phyloP scores from a whole-genome alignment of 1,284 basidiomycete species.

The Moniliophthora roreri region DNA sequence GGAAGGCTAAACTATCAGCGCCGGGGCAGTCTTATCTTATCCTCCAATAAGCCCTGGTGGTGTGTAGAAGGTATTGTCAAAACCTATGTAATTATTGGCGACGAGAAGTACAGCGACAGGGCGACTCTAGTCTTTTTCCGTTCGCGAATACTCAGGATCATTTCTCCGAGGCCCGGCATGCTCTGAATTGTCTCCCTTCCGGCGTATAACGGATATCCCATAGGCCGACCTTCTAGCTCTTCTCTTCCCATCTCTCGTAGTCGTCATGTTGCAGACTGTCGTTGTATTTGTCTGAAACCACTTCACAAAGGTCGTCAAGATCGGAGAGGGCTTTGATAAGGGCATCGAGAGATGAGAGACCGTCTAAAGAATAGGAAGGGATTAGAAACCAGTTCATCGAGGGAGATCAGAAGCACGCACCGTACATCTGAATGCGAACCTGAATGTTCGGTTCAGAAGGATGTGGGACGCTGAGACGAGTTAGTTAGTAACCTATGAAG shows the following conservation, averaged over 20 bases:
- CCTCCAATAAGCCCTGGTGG: too few species aligned
- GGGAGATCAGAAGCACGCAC: slow-evolving; percentile 49
- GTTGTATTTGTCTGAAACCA: slow-evolving; percentile 67
- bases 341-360: slow-evolving; percentile 76
- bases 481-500: too few species aligned
- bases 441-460: slow-evolving; percentile 82
- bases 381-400: neutral
- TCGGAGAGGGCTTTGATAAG: slow-evolving; percentile 73
- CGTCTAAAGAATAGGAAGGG: slow-evolving; percentile 47
- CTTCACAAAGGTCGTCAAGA: slow-evolving; percentile 72
- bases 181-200: too few species aligned
- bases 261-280: slow-evolving; percentile 51
- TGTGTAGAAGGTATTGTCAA: too few species aligned
- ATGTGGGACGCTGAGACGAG: slow-evolving; percentile 17
- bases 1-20: too few species aligned
- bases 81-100: too few species aligned
- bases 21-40: too few species aligned
- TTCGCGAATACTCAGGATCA: too few species aligned
- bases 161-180: too few species aligned
- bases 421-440: slow-evolving; percentile 97
- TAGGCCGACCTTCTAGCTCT: slow-evolving; percentile 22
- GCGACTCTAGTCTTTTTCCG: too few species aligned
- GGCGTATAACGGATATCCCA: too few species aligned
- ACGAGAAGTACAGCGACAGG: too few species aligned
- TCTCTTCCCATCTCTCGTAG: slow-evolving; percentile 70